Base-by-base conservation (phyloP, 257 asterid species). In the Petrea volubilis region DNA sequence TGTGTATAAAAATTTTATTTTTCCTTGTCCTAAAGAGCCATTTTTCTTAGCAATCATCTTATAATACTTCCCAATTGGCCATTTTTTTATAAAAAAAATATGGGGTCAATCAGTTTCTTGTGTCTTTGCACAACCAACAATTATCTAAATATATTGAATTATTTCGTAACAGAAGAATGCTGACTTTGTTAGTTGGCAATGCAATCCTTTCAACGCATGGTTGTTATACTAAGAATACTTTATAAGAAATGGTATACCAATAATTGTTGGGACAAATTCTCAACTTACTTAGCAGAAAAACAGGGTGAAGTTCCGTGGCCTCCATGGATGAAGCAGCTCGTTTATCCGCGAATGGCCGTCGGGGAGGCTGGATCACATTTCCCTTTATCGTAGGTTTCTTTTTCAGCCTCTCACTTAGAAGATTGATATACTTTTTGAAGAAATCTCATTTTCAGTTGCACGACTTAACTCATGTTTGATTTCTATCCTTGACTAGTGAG, bases 341-440 rank as follows among this genome's bases (percentile, higher is more conserved):
- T 49, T 53, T 27, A 33, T 44, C 74, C 38, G 51, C 34, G 17
- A 67, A 23, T 12, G n/a, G 49, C 29, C 60, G 60, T 41, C 79
- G 71, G 3, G 88, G 91, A 25, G 88, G 91, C 52, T 81, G 91
- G 91, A 79, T 79, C 73, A 76, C 91, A 59, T 81, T 86, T n/a
- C 91, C 87, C 47, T 86, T 86, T 36, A 81, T 86, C 77, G 77
- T 83, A 79, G 91, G 91, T 84, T 60, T 44, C 24, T n/a, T 67
- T 1, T 18, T 67, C 0, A 21, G 10, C 25, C 43, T 47, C 25
- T 51, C 5, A 10, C 17, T 7, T 21, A 9, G 5, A 20, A n/a
- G 17, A 7, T 17, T 9, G 50, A n/a, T n/a, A n/a, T n/a, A n/a
- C n/a, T n/a, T n/a, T n/a, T n/a, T n/a, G n/a, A n/a, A n/a, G n/a